Base-by-base conservation (phyloP, 2,329 filamentous ascomycete species). In the Fragosphaeria purpurea region DNA sequence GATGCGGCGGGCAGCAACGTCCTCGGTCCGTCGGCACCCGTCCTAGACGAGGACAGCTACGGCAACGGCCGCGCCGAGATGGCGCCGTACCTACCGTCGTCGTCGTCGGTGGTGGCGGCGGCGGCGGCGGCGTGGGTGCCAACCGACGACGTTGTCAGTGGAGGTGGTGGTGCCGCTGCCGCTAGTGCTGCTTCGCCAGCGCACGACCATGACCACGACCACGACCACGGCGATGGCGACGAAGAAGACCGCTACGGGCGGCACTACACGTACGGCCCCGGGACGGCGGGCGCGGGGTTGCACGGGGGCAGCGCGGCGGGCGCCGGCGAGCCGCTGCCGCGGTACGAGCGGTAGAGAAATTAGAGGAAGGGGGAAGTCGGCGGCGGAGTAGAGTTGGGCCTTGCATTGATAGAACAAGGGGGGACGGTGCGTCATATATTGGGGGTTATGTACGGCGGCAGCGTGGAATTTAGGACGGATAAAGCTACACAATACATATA, bases 21-120 rank as follows among this genome's bases (percentile, higher is more conserved):
- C 61, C 52, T 44, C 53, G 6, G 47, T 45, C 76, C 79, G 2
- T 78, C 76, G 44, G 81, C 82, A 5, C 82, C 81, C 4, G 65
- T 73, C 32, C 65, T 85, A n/a, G 63, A 68, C 38, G 73, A 82
- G 44, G 35, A 7, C 7, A 11, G 40, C 35, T 41, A 34, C 10
- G 44, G 13, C 4, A 41, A 44, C 4, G 38, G 13, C 3, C 13
- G 43, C 10, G 40, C 31, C 3, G 33, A 38, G 30, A 31, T 41
- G 8, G 47, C 43, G 2, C 46, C 42, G 4, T 30, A 38, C 31
- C 31, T 41, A 7, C 44, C 43, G 2, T 42, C 42, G 3, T 30
- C 32, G 6, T 32, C 33, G 7, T 34, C 38, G 6, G 22, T 35
- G 8, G 12, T 33, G 30, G 39, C 40, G 4, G 35, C 45, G 12